A percentile compares a stretch with the other conserved stretches of the same genome.
phyloP scores from a whole-genome alignment of 805 yeast species.

The Metschnikowia continentalis region DNA sequence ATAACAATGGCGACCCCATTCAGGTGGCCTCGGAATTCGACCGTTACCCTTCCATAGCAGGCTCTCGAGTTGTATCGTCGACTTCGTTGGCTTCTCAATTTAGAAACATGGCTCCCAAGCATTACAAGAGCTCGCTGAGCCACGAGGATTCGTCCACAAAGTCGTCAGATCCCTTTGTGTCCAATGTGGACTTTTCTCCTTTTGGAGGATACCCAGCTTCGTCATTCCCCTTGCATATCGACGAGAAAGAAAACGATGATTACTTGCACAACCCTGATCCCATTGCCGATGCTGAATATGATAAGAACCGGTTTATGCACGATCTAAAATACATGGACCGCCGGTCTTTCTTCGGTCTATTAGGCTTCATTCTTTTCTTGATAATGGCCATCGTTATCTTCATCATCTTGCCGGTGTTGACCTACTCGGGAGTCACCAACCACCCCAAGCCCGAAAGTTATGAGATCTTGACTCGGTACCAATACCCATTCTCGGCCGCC shows the following conservation, averaged over 20 bases:
- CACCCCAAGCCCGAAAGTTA: constrained; percentile 19
- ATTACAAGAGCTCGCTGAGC: constrained; percentile 9
- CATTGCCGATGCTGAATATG: constrained; percentile 81
- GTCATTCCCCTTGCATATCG: constrained; percentile 83
- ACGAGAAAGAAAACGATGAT: constrained; percentile 94
- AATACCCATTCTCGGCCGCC: constrained; percentile 34
- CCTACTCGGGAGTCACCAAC: constrained; percentile 65
- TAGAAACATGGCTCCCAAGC: constrained; percentile 6
- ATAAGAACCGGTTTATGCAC: constrained; percentile 58
- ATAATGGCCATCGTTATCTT: constrained; percentile 66
- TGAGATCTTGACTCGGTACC: constrained; percentile 21
- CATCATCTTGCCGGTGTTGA: constrained; percentile 75
- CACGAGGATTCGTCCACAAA: constrained; percentile 22
- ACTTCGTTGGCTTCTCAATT: constrained; percentile 22
- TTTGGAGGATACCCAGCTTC: constrained; percentile 97
- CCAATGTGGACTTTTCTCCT: constrained; percentile 69
- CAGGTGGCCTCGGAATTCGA: constrained; percentile 57
- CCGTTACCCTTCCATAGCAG: constrained; percentile 62
- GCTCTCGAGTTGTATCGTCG: constrained; percentile 55
- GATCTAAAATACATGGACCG: constrained; percentile 67
- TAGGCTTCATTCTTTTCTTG: constrained; percentile 56
- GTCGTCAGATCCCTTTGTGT: constrained; percentile 32
- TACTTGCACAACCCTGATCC: constrained; percentile 96
- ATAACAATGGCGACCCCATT: constrained; percentile 13
- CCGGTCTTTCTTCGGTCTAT: constrained; percentile 55